phyloP scores from a whole-genome alignment of 768 basidiomycete species.

The Tulasnella sp. region DNA sequence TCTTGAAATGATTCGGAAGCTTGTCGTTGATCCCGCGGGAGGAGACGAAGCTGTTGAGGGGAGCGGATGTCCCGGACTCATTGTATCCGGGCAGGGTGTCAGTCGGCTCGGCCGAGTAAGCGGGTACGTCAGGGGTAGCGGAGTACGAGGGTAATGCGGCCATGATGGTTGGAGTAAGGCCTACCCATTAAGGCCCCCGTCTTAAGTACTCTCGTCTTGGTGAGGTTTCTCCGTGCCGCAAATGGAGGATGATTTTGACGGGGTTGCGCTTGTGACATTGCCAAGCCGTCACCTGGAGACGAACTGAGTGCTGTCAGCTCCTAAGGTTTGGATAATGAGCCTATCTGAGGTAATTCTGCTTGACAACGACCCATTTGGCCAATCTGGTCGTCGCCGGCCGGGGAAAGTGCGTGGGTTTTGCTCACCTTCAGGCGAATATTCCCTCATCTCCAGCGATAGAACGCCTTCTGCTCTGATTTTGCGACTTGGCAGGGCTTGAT shows the following conservation, averaged over 20 bases:
- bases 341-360: neutral
- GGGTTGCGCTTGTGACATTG: neutral
- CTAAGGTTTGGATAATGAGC: neutral
- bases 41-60: neutral
- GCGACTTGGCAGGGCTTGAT: too few species aligned
- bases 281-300: neutral
- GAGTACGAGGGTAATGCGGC: neutral
- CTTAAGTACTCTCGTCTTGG: neutral
- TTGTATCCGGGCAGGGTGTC: neutral
- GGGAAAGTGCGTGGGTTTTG: too few species aligned
- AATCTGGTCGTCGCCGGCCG: neutral
- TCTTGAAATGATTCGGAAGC: neutral
- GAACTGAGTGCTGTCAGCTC: neutral
- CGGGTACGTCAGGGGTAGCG: neutral
- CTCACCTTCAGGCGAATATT: too few species aligned
- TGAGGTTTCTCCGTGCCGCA: neutral
- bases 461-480: too few species aligned
- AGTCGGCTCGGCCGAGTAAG: neutral
- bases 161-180: neutral
- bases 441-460: too few species aligned
- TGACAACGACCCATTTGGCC: neutral
- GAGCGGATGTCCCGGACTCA: neutral
- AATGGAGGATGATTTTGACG: neutral
- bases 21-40: conserved; percentile 1
- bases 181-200: neutral